A percentile compares a stretch with the other conserved stretches of the same genome.
Evolutionary conservation across 108 stramenopile genomes (phyloP).

Genomic region (Bacterosira constricta): DNA sequence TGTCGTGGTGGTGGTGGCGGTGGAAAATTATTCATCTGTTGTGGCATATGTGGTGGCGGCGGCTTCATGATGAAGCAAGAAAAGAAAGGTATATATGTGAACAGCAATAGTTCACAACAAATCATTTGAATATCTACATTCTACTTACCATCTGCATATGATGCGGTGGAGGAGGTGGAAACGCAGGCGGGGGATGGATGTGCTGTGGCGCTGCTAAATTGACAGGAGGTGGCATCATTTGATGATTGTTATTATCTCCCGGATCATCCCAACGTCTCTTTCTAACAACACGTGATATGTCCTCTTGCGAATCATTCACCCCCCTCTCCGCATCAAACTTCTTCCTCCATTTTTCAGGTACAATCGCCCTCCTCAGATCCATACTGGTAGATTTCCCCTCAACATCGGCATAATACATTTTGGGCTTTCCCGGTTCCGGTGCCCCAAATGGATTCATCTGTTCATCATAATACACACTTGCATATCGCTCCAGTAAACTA

Average conservation of each 20-base stretch:
- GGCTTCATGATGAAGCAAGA: too few relatives aligned
- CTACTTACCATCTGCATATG: too few relatives aligned
- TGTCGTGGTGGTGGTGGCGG: conserved; percentile 19
- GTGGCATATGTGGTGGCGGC: conserved; percentile 1
- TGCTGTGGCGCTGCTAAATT: not conserved
- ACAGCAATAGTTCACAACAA: too few relatives aligned
- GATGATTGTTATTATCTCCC: conserved; percentile 3
- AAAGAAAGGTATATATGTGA: too few relatives aligned
- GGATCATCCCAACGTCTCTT: conserved; percentile 18
- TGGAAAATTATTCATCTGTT: not conserved
- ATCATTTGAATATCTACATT: too few relatives aligned
- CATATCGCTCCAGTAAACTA: conserved; percentile 43
- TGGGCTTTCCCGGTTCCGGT: conserved; percentile 80
- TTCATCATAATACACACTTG: conserved; percentile 73
- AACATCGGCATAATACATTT: conserved; percentile 61
- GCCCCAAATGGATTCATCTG: conserved; percentile 82
- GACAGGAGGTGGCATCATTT: conserved; percentile 4
- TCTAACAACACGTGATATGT: not conserved
- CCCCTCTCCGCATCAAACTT: conserved; percentile 27
- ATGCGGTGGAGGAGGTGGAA: conserved; percentile 10
- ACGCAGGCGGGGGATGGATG: not conserved
- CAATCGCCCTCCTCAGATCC: conserved; percentile 37
- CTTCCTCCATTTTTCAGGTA: conserved; percentile 24
- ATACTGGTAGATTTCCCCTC: conserved; percentile 31
- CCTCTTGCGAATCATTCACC: conserved; percentile 7